Percentiles rank a stretch among this genome's conserved stretches.
Conservation (phyloP, 2,329 filamentous ascomycete genomes). For the Ascomycota sp. region DNA sequence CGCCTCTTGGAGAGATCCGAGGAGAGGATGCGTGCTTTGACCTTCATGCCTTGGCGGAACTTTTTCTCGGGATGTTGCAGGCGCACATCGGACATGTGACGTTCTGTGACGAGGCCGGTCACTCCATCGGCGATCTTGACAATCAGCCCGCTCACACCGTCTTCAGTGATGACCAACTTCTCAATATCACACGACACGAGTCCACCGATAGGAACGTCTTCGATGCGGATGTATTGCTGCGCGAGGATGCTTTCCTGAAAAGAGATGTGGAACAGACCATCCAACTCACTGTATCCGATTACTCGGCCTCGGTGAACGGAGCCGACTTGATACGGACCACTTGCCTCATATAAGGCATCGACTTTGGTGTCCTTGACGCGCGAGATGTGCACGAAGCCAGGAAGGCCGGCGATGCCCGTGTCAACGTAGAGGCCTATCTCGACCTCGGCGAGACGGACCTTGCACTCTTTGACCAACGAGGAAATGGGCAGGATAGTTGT, state of each 20-base stretch:
- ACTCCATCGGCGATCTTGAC: constrained; percentile 74
- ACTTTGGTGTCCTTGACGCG: constrained; percentile 77
- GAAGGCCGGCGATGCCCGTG: constrained; percentile 39
- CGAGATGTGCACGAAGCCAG: constrained; percentile 91
- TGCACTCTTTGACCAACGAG: constrained; percentile 55
- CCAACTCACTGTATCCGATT: constrained; percentile 69
- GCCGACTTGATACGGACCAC: constrained; percentile 59
- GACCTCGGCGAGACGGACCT: constrained; percentile 58
- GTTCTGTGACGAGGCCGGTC: constrained; percentile 68
- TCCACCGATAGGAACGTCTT: constrained; percentile 68
- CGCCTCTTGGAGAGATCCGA: constrained; percentile 56
- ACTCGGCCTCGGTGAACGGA: constrained; percentile 66
- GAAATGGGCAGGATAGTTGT: constrained; percentile 47
- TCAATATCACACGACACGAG: constrained; percentile 69
- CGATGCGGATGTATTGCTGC: constrained; percentile 75
- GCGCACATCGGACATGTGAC: constrained; percentile 72
- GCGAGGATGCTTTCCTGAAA: constrained; percentile 66
- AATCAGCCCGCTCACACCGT: constrained; percentile 64
- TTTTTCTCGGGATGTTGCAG: constrained; percentile 92
- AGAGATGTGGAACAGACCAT: constrained; percentile 71
- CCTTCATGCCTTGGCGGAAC: constrained; percentile 66
- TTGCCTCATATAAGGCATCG: constrained; percentile 56
- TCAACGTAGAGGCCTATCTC: constrained; percentile 67
- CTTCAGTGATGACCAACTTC: constrained; percentile 58
- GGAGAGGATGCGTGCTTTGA: constrained; percentile 73